These are phyloP conservation scores for Yarrowia hollandica DNA, from an alignment of 805 yeast species.

Conservation along the genomic window DNA sequence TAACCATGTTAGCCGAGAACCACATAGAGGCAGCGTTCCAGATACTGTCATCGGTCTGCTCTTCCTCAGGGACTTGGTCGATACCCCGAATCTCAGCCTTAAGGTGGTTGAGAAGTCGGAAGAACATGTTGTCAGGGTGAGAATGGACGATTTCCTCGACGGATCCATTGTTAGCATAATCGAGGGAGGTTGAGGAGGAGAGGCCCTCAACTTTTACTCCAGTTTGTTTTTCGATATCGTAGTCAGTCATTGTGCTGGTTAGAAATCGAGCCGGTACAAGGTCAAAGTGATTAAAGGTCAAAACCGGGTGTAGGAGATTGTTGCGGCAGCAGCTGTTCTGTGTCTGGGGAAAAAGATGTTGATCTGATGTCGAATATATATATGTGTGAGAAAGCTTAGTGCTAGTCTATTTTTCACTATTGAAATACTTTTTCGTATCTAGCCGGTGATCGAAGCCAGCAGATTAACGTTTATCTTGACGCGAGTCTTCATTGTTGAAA, in stretches of 20 bases:
- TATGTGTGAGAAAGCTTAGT: constrained; percentile 5
- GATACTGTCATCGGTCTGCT: constrained; percentile 65
- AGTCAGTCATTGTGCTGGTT: constrained; percentile 19
- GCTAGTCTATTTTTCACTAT: not conserved
- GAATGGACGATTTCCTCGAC: constrained; percentile 29
- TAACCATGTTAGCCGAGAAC: constrained; percentile 85
- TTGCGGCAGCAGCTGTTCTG: constrained; percentile 20
- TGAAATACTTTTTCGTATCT: constrained; percentile 10
- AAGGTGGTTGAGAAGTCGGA: constrained; percentile 11
- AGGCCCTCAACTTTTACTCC: constrained; percentile 16
- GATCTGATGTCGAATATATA: constrained; percentile 18
- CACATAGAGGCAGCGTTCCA: constrained; percentile 82
- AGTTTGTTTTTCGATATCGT: constrained; percentile 31
- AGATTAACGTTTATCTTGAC: not conserved
- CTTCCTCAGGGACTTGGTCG: constrained; percentile 76
- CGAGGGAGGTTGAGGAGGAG: constrained; percentile 19
- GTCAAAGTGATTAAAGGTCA: constrained; percentile 27
- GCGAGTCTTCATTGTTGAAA: constrained; percentile 14
- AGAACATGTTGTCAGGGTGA: constrained; percentile 16
- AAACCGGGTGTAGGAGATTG: constrained; percentile 13
- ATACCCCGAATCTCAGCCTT: constrained; percentile 68
- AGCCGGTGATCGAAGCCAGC: constrained; percentile 25
- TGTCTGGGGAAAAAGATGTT: constrained; percentile 1
- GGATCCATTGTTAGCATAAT: not conserved
- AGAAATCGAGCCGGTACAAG: constrained; percentile 24